Evolutionary conservation across 2,329 filamentous ascomycete species (phyloP), one percentile per base, ranked within the genome.

Genomic region (Penicillium sp.): DNA sequence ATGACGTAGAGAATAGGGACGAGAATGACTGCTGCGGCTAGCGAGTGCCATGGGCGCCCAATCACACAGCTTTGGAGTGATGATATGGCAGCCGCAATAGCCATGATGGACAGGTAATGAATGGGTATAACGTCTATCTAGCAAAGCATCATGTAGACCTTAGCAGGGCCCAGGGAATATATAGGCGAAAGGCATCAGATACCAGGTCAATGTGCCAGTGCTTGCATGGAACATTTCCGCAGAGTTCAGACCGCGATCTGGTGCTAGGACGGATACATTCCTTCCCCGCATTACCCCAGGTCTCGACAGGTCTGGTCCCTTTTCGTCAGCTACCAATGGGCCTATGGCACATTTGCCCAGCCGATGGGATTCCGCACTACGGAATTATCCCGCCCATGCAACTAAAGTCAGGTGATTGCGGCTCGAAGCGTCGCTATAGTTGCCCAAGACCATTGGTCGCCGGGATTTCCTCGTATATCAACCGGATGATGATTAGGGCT

Each of bases 1-100:
- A 79, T 51, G 44, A 80, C 53, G 59, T 79, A 80, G 40, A 75
- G 49, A 27, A 75, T 38, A 0, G 75, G 70, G 1, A 69, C 54
- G 10, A 65, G 5, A 41, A 68, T 6, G 2, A 42, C 27, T 2
- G 56, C 41, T 28, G 59, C 34, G 8, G 54, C 54, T 27, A 65
- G 37, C 3, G 57, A 60, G 19, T 57, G 63, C 37, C 56, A 45
- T 14, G 62, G 62, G 29, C 52, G 50, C 19, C 61, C 27, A 4
- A 60, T 19, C 10, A 57, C 30, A 10, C 41, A 52, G 31, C 42
- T 27, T 29, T 65, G 60, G 14, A 68, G 19, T 11, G 56, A 46
- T 3, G 53, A 55, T 12, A 68, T 27, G 9, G 53, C 53, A 35
- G 53, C 47, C 42, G 57, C 54, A 36, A 67, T 59, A 2, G 65